Base-by-base conservation (phyloP, 306 rosid genomes). In the Pyrus betulifolia region DNA sequence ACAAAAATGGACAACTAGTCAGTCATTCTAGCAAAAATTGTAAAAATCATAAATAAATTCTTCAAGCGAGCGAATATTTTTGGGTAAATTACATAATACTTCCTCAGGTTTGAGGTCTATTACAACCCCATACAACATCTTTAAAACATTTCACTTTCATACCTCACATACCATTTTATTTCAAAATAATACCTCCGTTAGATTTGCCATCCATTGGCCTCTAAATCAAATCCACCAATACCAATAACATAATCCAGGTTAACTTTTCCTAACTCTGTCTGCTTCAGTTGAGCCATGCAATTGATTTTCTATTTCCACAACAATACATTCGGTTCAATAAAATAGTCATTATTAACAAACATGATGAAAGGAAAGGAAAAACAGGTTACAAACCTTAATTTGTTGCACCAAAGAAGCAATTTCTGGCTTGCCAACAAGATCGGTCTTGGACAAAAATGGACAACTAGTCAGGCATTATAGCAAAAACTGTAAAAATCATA, bases 231-330 rank as follows among this genome's bases (percentile, higher is more conserved):
- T 55, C 99, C 99, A 49, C 99, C 99, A 49, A 95, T 86, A 61
- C 99, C 99, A 84, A 95, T 97, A 76, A 90, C 97, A 80, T 95
- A 92, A 86, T 92, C 99, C 90, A 95, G 84, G 84, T 90, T 87
- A 70, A 95, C 97, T 82, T 95, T 89, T 64, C 99, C 99, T 84
- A 80, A 95, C 83, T 92, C 88, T 55, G 99, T 95, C 84, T 82
- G 87, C 88, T 90, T 92, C 71, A 95, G 78, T 84, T 89, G 54
- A 72, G 97, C 99, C 96, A 92, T 83, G 78, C 86, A 14, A 76
- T 92, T 95, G 67, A 95, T 88, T 83, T 85, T 89, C 97, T 95
- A 84, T 62, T 60, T 66, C 28, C 78, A 62, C 67, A 44, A 25
- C 3, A 13, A 67, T 55, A 25, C n/a, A 21, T 6, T 52, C 69